Evolutionary conservation across 345 rosid genomes (phyloP), one percentile per base, ranked within the genome.

Genomic region (Eucalyptus paniculata): DNA sequence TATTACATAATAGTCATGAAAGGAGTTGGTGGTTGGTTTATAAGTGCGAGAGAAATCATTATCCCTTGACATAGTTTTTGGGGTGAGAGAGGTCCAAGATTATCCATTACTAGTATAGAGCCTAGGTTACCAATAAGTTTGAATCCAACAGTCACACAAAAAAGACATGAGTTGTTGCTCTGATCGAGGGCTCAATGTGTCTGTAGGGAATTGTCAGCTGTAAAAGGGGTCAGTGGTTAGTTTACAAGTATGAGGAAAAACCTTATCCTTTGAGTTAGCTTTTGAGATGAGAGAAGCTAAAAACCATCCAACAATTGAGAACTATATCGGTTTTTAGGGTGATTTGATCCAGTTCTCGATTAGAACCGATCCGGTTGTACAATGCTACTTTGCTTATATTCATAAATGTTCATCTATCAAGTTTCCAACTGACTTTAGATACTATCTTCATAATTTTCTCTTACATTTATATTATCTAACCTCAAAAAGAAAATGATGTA

Each of bases 131-230:
- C 5, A 53, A 53, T 53, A 53, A 53, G 56, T 53, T 53, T 53
- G 56, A 53, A 53, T 53, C 1, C 5, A 1, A 0, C 0, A 53
- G 1, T 19, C 5, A 3, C 56, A 53, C 10, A 53, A 53, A 1
- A 53, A 53, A 19, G 10, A 53, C 24, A 53, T 7, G 23, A 51
- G 56, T 8, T 53, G 24, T 53, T 53, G 9, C 24, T 53, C 0
- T 3, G 1, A 53, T 8, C 0, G 5, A 53, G 1, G 26, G 26
- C 5, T 8, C 2, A 9, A 1, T 53, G 26, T 53, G 11, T 53
- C 2, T 2, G 2, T 1, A 53, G 26, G 58, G 21, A 26, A 53
- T 53, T 53, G 11, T 53, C 1, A 5, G 11, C 26, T 21, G 1
- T 53, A 0, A 1, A 53, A 53, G 1, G 58, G 2, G 4, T 1